A percentile compares a stretch with the other conserved stretches of the same genome.
phyloP scores from a whole-genome alignment of 2,329 filamentous ascomycete species.

The Paecilomyces dactylethromorphus region DNA sequence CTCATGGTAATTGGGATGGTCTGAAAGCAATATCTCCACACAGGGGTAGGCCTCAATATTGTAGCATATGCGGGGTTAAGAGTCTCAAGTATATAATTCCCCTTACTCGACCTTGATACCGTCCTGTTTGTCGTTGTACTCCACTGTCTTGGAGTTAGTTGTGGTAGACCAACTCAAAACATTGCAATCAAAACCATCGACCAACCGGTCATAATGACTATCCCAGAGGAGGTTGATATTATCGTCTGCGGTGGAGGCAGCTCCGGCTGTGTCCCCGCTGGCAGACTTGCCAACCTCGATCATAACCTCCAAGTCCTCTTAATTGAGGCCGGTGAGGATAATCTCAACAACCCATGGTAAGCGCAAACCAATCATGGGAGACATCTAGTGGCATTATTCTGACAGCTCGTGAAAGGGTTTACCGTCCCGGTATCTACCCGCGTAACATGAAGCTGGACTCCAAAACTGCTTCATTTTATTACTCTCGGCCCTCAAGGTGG shows the following conservation, averaged over 20 bases:
- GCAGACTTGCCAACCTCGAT: slow-evolving; percentile 64
- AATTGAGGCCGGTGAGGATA: slow-evolving; percentile 66
- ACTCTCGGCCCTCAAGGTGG: slow-evolving; percentile 67
- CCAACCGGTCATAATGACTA: slow-evolving; percentile 39
- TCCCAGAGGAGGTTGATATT: slow-evolving; percentile 76
- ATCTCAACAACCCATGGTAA: slow-evolving; percentile 66
- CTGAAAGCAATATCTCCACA: neutral
- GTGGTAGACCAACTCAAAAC: neutral
- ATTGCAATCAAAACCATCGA: neutral
- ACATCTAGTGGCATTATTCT: neutral
- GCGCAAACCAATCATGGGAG: neutral
- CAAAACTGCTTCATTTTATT: slow-evolving; percentile 75
- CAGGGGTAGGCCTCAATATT: neutral
- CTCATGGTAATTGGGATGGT: neutral
- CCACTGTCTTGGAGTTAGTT: neutral
- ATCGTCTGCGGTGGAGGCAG: slow-evolving; percentile 72
- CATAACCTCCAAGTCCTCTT: slow-evolving; percentile 66
- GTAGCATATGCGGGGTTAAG: neutral
- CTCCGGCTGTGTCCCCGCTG: slow-evolving; percentile 36
- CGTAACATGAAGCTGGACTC: slow-evolving; percentile 73
- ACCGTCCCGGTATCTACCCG: slow-evolving; percentile 69
- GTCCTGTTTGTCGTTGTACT: neutral
- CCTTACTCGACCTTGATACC: neutral
- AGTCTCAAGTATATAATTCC: neutral
- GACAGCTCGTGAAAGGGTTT: slow-evolving; percentile 48